Percentiles rank a stretch among this genome's conserved stretches.
These are phyloP conservation scores for Tuber brumale DNA, from an alignment of 495 filamentous ascomycete species.

Conservation along the genomic window DNA sequence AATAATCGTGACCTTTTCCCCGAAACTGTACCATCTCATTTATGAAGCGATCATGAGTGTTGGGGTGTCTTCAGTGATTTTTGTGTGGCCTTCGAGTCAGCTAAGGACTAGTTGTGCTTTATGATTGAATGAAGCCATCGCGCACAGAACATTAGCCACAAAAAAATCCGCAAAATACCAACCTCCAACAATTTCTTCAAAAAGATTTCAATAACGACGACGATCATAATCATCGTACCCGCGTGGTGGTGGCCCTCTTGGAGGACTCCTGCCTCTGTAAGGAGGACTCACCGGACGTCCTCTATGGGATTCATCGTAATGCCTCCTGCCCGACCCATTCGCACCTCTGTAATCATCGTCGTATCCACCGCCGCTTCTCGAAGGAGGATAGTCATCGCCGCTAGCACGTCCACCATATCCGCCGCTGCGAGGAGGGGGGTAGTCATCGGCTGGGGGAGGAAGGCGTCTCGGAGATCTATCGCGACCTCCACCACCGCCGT, in stretches of 20 bases:
- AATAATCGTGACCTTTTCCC: neutral
- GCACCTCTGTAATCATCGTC: slow-evolving; percentile 33
- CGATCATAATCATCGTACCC: slow-evolving; percentile 41
- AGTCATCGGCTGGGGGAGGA: slow-evolving; percentile 34
- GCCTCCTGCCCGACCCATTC: slow-evolving; percentile 33
- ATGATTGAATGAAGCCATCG: slow-evolving; percentile 1
- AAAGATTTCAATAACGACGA: slow-evolving; percentile 37
- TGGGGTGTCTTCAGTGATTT: slow-evolving; percentile 1
- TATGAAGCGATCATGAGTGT: neutral
- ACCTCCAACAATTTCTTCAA: slow-evolving; percentile 19
- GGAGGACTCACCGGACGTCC: slow-evolving; percentile 40
- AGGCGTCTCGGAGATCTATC: slow-evolving; percentile 37
- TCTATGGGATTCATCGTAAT: slow-evolving; percentile 41
- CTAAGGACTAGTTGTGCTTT: slow-evolving; percentile 5
- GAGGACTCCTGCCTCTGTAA: slow-evolving; percentile 41
- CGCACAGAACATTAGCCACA: slow-evolving; percentile 34
- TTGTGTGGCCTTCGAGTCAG: slow-evolving; percentile 5
- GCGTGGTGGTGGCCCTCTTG: slow-evolving; percentile 35
- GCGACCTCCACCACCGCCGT: slow-evolving; percentile 30
- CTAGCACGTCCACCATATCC: slow-evolving; percentile 31
- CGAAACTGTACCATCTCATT: neutral
- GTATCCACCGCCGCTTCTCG: slow-evolving; percentile 35
- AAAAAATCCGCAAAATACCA: slow-evolving; percentile 32
- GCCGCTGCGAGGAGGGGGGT: slow-evolving; percentile 29
- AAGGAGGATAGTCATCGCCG: slow-evolving; percentile 40